These are phyloP conservation scores for Podila epicladia DNA, from an alignment of 192 early-diverging fungal genomes.

Conservation along the genomic window DNA sequence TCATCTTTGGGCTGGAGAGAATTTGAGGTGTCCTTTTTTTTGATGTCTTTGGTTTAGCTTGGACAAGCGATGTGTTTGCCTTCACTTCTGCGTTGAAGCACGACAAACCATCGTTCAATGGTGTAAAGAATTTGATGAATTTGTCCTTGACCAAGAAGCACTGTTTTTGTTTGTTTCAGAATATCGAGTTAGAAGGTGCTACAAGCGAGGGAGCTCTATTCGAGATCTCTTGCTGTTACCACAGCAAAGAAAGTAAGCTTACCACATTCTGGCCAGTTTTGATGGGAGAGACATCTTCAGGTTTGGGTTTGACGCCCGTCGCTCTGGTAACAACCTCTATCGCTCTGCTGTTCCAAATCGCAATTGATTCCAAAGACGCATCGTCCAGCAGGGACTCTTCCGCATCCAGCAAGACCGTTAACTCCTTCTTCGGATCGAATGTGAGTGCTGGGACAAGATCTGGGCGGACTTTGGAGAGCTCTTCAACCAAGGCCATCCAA, in stretches of 20 bases:
- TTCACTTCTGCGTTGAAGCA: constrained; percentile 25
- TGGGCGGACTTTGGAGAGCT: constrained; percentile 27
- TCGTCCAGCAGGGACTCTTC: constrained; percentile 9
- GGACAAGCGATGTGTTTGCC: constrained; percentile 9
- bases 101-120: constrained; percentile 24
- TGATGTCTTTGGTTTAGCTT: background rate
- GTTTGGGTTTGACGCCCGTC: background rate
- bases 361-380: constrained; percentile 12
- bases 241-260: background rate
- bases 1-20: constrained; percentile 20
- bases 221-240: background rate
- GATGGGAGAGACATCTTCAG: constrained; percentile 1
- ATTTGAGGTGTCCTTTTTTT: background rate
- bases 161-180: constrained; percentile 1
- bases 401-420: background rate
- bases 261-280: constrained; percentile 27
- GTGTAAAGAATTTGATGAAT: constrained; percentile 54
- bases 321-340: constrained; percentile 2
- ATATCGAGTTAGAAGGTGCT: background rate
- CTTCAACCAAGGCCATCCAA: constrained; percentile 26
- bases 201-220: background rate
- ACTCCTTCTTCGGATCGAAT: background rate
- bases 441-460: constrained; percentile 14
- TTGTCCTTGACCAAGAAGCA: constrained; percentile 20
- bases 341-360: constrained; percentile 7